Evolutionary conservation across 805 yeast species (phyloP), one percentile per base, ranked within the genome.

Genomic region (Candida nemodendra): DNA sequence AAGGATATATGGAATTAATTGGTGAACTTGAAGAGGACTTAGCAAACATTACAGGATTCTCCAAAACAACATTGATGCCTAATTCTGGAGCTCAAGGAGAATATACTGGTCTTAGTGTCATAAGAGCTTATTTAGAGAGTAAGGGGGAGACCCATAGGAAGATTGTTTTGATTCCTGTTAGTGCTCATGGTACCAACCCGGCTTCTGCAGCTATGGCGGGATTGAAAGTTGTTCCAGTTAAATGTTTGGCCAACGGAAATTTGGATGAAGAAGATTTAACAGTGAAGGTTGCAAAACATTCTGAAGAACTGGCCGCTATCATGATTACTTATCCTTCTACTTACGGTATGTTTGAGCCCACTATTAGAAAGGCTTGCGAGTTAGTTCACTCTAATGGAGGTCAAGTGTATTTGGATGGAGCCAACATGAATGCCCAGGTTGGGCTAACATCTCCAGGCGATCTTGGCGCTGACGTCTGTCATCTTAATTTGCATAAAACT

Each of bases 21-120:
- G 57, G 64, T 16, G 95, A 86, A 57, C 75, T 93, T 23, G 95
- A 86, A 61, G 67, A 71, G 25, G 98, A 93, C 63, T 71, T 93
- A 50, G 85, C 90, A 39, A 87, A 84, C 47, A 90, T 93, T 47
- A 91, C 99, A 9, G 98, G 98, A 0, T 88, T 93, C 56, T 86
- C 81, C 44, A 91, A 86, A 27, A 83, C 95, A 15, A 85, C 97
- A 2, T 68, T 87, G 42, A 95, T 88, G 81, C 99, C 99, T 46
- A 93, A 93, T 61, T 87, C 97, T 27, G 99, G 99, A 50, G 98
- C 99, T 27, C 96, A 91, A 65, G 99, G 99, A 64, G 99, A 93
- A 65, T 93, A 84, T 66, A 78, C 98, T 12, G 99, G 99, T 19
- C 71, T 93, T 43, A 78, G 95, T 42, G 88, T 89, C 30, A 91